Percentiles rank a stretch among this genome's conserved stretches.
phyloP scores from a whole-genome alignment of 2,329 filamentous ascomycete genomes.

The Calonectria pseudoreteaudii region DNA sequence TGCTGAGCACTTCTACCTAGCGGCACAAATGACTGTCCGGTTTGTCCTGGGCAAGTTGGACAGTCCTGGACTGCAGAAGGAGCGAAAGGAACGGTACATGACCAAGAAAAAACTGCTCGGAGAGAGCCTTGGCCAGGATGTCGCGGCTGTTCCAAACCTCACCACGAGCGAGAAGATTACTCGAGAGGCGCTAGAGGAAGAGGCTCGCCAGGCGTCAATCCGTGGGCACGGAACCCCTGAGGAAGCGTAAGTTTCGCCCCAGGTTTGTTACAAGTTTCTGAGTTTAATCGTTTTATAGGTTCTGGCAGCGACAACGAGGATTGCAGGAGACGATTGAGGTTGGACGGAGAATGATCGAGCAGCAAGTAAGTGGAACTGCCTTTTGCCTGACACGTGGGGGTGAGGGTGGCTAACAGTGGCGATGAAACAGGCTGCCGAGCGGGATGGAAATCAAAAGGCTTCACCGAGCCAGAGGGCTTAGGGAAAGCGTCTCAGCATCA shows the following conservation, averaged over 20 bases:
- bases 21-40: constrained; percentile 78
- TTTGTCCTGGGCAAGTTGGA: constrained; percentile 83
- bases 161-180: constrained; percentile 73
- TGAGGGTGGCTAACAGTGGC: constrained; percentile 19
- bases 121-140: constrained; percentile 73
- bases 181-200: constrained; percentile 72
- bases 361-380: constrained; percentile 47
- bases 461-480: constrained; percentile 39
- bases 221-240: constrained; percentile 63
- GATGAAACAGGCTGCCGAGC: constrained; percentile 23
- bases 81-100: constrained; percentile 82
- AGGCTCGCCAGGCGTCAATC: constrained; percentile 64
- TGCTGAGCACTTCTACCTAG: constrained; percentile 90
- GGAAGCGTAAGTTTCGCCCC: constrained; percentile 56
- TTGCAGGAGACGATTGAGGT: constrained; percentile 68
- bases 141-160: constrained; percentile 62
- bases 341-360: constrained; percentile 66
- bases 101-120: constrained; percentile 84
- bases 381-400: neutral
- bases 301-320: constrained; percentile 72
- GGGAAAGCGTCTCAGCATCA: neutral
- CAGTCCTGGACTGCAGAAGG: constrained; percentile 86
- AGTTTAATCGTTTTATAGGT: constrained; percentile 53
- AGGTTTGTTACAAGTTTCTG: neutral
- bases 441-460: constrained; percentile 28